Base-by-base conservation (phyloP, 2,329 filamentous ascomycete genomes). In the Macroventuria anomochaeta region DNA sequence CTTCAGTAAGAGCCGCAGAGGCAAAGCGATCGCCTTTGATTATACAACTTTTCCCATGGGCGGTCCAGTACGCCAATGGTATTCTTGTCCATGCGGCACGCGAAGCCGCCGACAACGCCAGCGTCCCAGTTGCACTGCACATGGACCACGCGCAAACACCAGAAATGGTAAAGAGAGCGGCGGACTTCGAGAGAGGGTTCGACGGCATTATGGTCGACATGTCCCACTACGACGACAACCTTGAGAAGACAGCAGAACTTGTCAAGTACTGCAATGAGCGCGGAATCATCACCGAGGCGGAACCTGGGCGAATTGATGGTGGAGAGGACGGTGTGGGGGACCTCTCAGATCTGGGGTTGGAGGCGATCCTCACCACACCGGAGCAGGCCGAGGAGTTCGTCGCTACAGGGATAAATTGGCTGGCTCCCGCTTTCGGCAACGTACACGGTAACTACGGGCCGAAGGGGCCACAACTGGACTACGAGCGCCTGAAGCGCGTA, bases 381-480 rank as follows among this genome's bases (percentile, higher is more conserved):
- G 86, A 88, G 57, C 84, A 91, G 73, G 87, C 86, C 7, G 81
- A 85, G 58, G 85, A 89, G 64, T 91, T 92, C 63, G 81, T 90
- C 3, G 81, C 78, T 2, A 88, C 87, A 10, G 88, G 88, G 0
- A 88, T 91, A 65, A 86, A 91, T 64, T 88, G 87, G 77, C 76
- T 92, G 12, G 89, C 89, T 2, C 89, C 88, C 0, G 87, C 87
- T 0, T 90, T 91, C 75, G 88, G 88, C 3, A 91, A 91, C 64
- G 85, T 91, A 37, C 88, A 91, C 73, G 88, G 88, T 5, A 84
- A 86, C 62, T 91, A 91, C 72, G 88, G 88, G 0, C 81, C 84
- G 0, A 75, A 83, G 13, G 88, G 88, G 0, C 84, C 86, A 25
- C 72, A 73, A 39, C 58, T 74, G 28, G 72, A 74, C 49, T 74